These are phyloP conservation scores for Lagenidium giganteum DNA, from an alignment of 352 stramenopile species.

Conservation along the genomic window DNA sequence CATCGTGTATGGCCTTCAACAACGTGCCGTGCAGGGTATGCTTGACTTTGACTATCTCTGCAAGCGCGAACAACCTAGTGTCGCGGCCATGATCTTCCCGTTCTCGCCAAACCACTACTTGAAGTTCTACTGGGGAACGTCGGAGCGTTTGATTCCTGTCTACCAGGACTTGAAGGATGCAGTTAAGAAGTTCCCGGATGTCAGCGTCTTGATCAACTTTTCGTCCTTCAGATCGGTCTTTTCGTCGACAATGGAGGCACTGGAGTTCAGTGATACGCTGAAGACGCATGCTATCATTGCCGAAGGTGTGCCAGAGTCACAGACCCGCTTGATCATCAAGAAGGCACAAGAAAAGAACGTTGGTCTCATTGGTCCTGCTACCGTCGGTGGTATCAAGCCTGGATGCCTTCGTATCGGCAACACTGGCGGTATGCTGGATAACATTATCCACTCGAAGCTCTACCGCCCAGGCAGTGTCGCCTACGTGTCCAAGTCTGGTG, in stretches of 20 bases:
- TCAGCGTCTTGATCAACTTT: constrained; percentile 96
- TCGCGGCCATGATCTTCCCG: constrained; percentile 93
- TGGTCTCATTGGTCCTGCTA: constrained; percentile 94
- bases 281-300: constrained; percentile 97
- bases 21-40: constrained; percentile 94
- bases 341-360: constrained; percentile 88
- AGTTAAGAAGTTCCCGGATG: constrained; percentile 90
- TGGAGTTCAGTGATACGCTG: constrained; percentile 91
- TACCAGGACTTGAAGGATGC: constrained; percentile 90
- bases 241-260: constrained; percentile 92
- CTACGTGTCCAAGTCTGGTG: constrained; percentile 96
- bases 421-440: constrained; percentile 97
- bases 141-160: constrained; percentile 92
- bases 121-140: constrained; percentile 97
- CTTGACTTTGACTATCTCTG: constrained; percentile 98
- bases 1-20: constrained; percentile 95
- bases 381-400: constrained; percentile 96
- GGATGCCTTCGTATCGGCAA: constrained; percentile 97
- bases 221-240: constrained; percentile 96
- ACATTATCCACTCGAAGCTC: constrained; percentile 97
- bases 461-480: constrained; percentile 94
- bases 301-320: constrained; percentile 94
- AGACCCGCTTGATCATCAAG: constrained; percentile 95
- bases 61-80: constrained; percentile 92
- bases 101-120: constrained; percentile 96